Base-by-base conservation (phyloP, 108 stramenopile species). In the Skeletonema marinoi region DNA sequence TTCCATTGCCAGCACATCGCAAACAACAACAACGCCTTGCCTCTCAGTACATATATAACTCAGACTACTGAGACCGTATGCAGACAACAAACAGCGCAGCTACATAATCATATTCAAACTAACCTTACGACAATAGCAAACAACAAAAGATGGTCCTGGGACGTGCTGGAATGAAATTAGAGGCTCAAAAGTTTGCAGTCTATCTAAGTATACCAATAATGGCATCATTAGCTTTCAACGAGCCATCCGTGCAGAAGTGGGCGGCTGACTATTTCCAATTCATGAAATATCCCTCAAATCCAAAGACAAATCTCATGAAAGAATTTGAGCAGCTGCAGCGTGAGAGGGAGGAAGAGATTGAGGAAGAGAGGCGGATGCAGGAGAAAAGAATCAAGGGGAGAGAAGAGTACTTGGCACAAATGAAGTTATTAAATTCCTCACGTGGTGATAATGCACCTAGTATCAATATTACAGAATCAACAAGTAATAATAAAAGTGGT, bases 181-280 rank as follows among this genome's bases (percentile, higher is more conserved):
- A 96, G 70, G 91, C 86, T 12, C 92, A 87, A 77, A 96, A 96
- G 63, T 96, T 96, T 66, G 78, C 71, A 19, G 41, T 96, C 38
- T 96, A 96, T 73, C 58, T 96, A 4, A 21, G 63, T 0, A 82
- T 96, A 30, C 94, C 94, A 30, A 89, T 96, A 10, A n/a, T 70
- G 12, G 94, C 94, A 17, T 91, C 92, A 13, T 71, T 87, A 56
- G 87, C 85, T 30, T 93, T 82, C 70, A 90, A 85, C 66, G 81
- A 93, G 72, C 94, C 94, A 4, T 66, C 81, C 6, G 74, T 86
- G 10, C 89, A 89, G 66, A 71, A 73, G 70, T 86, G 87, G 66
- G 80, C 83, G 60, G 94, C 91, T 19, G 94, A 96, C 68, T 96
- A 96, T 36, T 96, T 89, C 84, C 89, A 93, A 77, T 96, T 89